Evolutionary conservation across 495 filamentous ascomycete genomes (phyloP).

Genomic region (Penicillium verhagenii): DNA sequence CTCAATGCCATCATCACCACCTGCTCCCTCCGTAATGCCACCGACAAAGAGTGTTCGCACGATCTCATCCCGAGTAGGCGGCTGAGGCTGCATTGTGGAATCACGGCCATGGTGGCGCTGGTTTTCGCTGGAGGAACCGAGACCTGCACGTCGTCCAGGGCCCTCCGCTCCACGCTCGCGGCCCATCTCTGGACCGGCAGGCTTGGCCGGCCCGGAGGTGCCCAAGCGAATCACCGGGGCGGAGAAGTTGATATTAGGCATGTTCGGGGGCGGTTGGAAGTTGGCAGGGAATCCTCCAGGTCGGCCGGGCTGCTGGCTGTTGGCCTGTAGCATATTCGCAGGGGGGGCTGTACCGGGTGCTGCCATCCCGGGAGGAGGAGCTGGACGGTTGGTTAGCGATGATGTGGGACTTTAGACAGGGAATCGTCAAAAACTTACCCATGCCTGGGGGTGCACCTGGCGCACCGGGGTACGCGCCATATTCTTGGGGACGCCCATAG

Average conservation of each 20-base stretch:
- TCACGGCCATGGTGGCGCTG: constrained; percentile 70
- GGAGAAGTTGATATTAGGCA: constrained; percentile 98
- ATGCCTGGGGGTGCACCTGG: constrained; percentile 82
- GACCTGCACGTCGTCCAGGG: constrained; percentile 59
- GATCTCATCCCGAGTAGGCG: constrained; percentile 87
- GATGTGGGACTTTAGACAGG: background rate
- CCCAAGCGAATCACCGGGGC: constrained; percentile 95
- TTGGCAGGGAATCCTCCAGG: constrained; percentile 75
- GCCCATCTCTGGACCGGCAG: constrained; percentile 51
- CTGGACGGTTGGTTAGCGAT: constrained; percentile 25
- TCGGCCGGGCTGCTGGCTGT: constrained; percentile 63
- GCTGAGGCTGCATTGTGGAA: constrained; percentile 72
- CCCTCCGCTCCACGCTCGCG: constrained; percentile 49
- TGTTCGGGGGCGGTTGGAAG: constrained; percentile 88
- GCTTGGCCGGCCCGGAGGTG: constrained; percentile 63
- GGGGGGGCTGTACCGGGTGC: constrained; percentile 77
- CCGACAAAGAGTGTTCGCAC: constrained; percentile 87
- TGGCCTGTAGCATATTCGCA: constrained; percentile 76
- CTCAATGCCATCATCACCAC: constrained; percentile 82
- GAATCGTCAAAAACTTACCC: constrained; percentile 55
- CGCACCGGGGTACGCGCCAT: constrained; percentile 69
- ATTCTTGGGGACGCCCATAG: constrained; percentile 73
- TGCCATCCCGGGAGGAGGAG: constrained; percentile 42
- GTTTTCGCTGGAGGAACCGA: constrained; percentile 67
- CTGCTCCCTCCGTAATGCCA: constrained; percentile 73